These are phyloP conservation scores for Batkoa obscura DNA, from an alignment of 371 early-diverging fungal species.

Conservation along the genomic window DNA sequence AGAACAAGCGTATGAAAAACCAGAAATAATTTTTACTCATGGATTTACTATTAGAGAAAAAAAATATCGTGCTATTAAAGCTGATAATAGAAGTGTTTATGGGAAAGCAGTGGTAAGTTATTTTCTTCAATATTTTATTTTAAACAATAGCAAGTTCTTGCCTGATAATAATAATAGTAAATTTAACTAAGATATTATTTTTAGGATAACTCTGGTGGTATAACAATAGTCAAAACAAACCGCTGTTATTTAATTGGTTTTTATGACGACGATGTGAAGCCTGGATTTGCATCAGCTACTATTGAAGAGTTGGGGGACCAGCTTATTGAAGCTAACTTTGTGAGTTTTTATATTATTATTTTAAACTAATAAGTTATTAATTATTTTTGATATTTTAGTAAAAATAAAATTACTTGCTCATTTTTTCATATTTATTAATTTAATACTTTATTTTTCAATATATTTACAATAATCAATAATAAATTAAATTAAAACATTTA, in stretches of 20 bases:
- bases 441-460: too few species aligned
- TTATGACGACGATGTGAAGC: not conserved
- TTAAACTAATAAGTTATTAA: not conserved
- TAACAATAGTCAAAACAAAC: not conserved
- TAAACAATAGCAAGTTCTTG: too few species aligned
- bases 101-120: not conserved
- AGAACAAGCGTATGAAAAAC: not conserved
- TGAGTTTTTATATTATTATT: not conserved
- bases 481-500: too few species aligned
- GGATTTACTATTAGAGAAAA: not conserved
- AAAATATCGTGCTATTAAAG: not conserved
- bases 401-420: not conserved
- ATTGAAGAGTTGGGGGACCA: conserved; percentile 1
- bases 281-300: conserved; percentile 1
- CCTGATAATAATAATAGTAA: too few species aligned
- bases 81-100: not conserved
- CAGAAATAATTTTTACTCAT: not conserved
- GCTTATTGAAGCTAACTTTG: not conserved
- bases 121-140: too few species aligned
- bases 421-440: too few species aligned
- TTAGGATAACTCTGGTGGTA: not conserved
- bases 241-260: not conserved
- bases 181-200: too few species aligned
- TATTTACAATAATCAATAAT: too few species aligned
- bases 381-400: not conserved